Evolutionary conservation across 2,329 filamentous ascomycete species (phyloP).

Genomic region (Neofusicoccum parvum): DNA sequence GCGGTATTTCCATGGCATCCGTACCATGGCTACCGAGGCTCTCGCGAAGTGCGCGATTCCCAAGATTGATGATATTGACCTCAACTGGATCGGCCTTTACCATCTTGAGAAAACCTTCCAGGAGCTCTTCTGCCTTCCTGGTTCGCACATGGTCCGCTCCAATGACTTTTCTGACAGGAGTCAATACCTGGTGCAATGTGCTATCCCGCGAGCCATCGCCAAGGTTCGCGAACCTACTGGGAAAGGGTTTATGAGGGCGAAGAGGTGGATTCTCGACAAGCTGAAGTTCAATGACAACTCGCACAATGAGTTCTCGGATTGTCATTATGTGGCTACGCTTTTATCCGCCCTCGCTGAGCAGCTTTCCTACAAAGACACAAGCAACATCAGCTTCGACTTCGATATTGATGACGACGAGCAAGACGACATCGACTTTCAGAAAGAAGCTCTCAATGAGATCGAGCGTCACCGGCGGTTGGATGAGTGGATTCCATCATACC

Average conservation of each 20-base stretch:
- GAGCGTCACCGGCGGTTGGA: constrained; percentile 66
- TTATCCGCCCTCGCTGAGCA: constrained; percentile 65
- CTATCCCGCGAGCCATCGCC: constrained; percentile 80
- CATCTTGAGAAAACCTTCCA: constrained; percentile 86
- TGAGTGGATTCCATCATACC: constrained; percentile 67
- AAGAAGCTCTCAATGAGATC: constrained; percentile 61
- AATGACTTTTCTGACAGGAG: constrained; percentile 91
- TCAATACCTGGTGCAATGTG: constrained; percentile 80
- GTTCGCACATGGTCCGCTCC: constrained; percentile 75
- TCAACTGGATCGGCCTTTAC: constrained; percentile 75
- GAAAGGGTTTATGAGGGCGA: constrained; percentile 75
- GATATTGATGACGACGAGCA: constrained; percentile 54
- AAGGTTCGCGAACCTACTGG: constrained; percentile 74
- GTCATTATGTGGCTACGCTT: constrained; percentile 81
- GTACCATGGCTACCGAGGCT: constrained; percentile 78
- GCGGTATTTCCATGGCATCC: constrained; percentile 92
- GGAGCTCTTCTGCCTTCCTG: constrained; percentile 82
- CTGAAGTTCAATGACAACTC: constrained; percentile 94
- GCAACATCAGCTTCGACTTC: constrained; percentile 38
- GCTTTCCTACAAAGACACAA: constrained; percentile 39
- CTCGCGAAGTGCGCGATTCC: constrained; percentile 74
- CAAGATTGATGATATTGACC: constrained; percentile 50
- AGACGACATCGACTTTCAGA: constrained; percentile 57
- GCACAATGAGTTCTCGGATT: constrained; percentile 82
- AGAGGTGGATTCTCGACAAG: constrained; percentile 84